A percentile compares a stretch with the other conserved stretches of the same genome.
Evolutionary conservation across 2,329 filamentous ascomycete genomes (phyloP).

Genomic region (Botrytis elliptica): DNA sequence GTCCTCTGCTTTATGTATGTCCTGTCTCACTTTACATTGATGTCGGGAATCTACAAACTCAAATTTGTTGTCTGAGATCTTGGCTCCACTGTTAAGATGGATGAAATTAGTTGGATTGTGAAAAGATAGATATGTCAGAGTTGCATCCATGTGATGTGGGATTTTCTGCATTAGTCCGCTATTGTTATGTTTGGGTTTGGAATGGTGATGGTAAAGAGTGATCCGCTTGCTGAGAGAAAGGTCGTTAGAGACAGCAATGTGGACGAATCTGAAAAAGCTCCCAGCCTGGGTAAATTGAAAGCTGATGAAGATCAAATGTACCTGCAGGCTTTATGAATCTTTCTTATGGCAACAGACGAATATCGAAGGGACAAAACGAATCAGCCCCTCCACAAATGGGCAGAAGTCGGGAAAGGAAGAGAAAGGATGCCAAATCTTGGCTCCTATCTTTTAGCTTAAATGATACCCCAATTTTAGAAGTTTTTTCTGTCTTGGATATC

Average conservation of each 20-base stretch:
- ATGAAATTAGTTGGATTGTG: background rate
- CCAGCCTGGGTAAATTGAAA: too few species aligned
- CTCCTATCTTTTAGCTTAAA: rapidly evolving
- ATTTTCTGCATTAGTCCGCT: background rate
- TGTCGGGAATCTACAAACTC: background rate
- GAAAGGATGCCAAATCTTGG: too few species aligned
- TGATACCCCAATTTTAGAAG: too few species aligned
- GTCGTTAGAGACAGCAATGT: background rate
- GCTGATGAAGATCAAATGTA: background rate
- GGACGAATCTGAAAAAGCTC: background rate
- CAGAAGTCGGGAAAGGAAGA: too few species aligned
- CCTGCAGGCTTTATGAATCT: too few species aligned
- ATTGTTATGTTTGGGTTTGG: background rate
- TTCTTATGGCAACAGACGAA: background rate
- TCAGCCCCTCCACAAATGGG: rapidly evolving
- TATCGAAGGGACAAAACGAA: background rate
- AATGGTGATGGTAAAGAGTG: background rate
- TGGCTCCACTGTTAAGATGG: background rate
- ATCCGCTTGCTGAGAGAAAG: background rate
- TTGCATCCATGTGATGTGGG: background rate
- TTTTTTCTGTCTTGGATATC: background rate
- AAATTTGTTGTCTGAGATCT: background rate
- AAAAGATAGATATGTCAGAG: background rate
- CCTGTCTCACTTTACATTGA: background rate
- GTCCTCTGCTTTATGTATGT: background rate